phyloP scores from a whole-genome alignment of 257 asterid species.

The Apocynum venetum region DNA sequence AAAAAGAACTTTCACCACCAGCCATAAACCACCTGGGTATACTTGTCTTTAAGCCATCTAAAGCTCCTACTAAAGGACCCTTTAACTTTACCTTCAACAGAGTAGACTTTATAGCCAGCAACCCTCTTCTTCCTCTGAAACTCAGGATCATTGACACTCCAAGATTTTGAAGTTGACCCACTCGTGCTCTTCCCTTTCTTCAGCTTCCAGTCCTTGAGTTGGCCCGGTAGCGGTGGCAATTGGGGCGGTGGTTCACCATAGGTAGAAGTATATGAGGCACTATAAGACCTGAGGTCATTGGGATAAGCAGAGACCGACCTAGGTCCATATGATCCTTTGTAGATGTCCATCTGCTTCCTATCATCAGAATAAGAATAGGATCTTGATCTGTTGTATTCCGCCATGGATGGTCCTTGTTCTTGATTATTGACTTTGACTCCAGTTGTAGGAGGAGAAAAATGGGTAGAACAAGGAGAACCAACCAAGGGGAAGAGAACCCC shows the following conservation, averaged over 20 bases:
- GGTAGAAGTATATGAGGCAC: conserved; percentile 38
- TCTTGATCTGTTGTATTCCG: conserved; percentile 30
- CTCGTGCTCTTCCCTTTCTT: conserved; percentile 47
- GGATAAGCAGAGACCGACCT: conserved; percentile 16
- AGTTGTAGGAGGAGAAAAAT: no score
- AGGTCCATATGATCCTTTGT: conserved; percentile 13
- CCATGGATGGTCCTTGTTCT: conserved; percentile 15
- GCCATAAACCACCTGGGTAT: conserved; percentile 56
- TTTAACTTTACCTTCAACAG: conserved; percentile 80
- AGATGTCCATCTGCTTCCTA: conserved; percentile 30
- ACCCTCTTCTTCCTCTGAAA: conserved; percentile 88
- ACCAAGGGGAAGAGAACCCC: no score
- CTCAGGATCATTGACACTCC: conserved; percentile 72
- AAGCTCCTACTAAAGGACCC: conserved; percentile 68
- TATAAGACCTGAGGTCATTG: conserved; percentile 51
- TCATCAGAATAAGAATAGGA: conserved; percentile 31
- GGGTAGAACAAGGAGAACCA: no score
- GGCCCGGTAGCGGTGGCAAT: conserved; percentile 22
- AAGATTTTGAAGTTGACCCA: conserved; percentile 35
- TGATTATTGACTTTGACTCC: neutral
- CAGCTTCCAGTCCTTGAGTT: conserved; percentile 31
- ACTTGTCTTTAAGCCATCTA: conserved; percentile 71
- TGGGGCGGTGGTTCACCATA: conserved; percentile 20
- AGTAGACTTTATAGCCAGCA: conserved; percentile 82
- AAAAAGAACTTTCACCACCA: conserved; percentile 40